Percentiles rank a stretch among this genome's conserved stretches.
These are phyloP conservation scores for Cladophialophora carrionii DNA, from an alignment of 2,329 filamentous ascomycete species.

Conservation along the genomic window DNA sequence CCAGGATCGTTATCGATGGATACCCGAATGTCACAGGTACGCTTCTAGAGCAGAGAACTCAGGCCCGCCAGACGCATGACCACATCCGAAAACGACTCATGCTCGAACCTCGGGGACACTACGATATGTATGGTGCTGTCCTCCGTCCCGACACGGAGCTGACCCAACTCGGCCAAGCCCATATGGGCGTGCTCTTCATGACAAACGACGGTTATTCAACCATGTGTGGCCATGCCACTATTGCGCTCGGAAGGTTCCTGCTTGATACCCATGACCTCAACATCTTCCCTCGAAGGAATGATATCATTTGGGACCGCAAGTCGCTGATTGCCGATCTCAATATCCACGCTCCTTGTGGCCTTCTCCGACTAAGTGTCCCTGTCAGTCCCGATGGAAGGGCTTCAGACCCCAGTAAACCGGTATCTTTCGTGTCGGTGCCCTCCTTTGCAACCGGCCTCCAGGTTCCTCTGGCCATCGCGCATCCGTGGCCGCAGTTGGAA, in stretches of 20 bases:
- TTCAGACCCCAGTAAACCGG: constrained; percentile 46
- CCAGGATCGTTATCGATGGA: constrained; percentile 51
- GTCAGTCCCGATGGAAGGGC: constrained; percentile 37
- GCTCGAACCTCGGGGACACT: constrained; percentile 55
- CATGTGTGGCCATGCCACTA: constrained; percentile 58
- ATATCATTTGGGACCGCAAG: constrained; percentile 41
- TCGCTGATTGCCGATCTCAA: constrained; percentile 41
- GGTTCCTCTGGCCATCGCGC: constrained; percentile 41
- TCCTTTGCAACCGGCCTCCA: constrained; percentile 47
- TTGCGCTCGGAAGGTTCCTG: constrained; percentile 53
- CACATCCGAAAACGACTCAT: constrained; percentile 50
- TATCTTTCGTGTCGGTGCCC: constrained; percentile 50
- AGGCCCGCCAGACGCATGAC: constrained; percentile 47
- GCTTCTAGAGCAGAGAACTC: constrained; percentile 48
- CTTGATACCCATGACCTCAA: constrained; percentile 48
- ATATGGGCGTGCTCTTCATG: constrained; percentile 55
- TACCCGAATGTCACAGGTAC: constrained; percentile 48
- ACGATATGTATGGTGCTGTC: constrained; percentile 58
- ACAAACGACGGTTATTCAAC: constrained; percentile 56
- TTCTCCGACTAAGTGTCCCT: constrained; percentile 50
- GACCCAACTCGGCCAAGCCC: constrained; percentile 46
- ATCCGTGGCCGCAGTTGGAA: constrained; percentile 48
- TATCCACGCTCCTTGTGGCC: constrained; percentile 53
- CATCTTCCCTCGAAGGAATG: constrained; percentile 47
- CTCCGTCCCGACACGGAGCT: constrained; percentile 50